A percentile compares a stretch with the other conserved stretches of the same genome.
These are phyloP conservation scores for Amanita subjunquillea DNA, from an alignment of 768 basidiomycete genomes.

Conservation along the genomic window DNA sequence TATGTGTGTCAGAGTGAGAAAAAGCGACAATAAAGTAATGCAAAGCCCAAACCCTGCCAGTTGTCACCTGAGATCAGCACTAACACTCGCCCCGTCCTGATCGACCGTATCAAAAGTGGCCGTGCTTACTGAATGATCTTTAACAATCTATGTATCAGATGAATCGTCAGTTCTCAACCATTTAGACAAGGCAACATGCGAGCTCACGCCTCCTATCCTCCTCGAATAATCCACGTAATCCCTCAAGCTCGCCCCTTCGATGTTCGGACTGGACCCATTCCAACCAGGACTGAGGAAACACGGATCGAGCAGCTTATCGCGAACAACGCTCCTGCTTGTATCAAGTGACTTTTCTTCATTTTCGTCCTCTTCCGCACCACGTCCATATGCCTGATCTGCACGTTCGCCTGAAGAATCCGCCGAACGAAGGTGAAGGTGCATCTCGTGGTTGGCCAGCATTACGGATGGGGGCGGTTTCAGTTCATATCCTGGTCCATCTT, in stretches of 20 bases:
- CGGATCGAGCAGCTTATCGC: slow-evolving; percentile 2
- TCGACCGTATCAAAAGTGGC: slow-evolving; percentile 18
- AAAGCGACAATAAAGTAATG: no score
- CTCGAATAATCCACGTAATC: slow-evolving; percentile 31
- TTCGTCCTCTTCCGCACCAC: neutral
- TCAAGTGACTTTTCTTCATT: neutral
- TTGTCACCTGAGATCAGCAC: neutral
- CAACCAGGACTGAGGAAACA: neutral
- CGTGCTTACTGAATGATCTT: slow-evolving; percentile 19
- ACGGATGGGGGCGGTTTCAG: neutral
- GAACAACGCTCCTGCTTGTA: neutral
- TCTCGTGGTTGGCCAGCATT: neutral
- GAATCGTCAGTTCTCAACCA: neutral
- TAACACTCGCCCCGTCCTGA: neutral
- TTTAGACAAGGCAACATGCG: neutral
- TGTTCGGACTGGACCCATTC: neutral
- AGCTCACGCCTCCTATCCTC: slow-evolving; percentile 22
- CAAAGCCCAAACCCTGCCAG: no score
- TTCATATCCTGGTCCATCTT: neutral
- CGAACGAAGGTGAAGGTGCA: neutral
- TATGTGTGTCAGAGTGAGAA: no score
- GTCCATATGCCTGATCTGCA: neutral
- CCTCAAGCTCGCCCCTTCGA: slow-evolving; percentile 23
- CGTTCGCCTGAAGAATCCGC: neutral
- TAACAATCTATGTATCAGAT: slow-evolving; percentile 12